Evolutionary conservation across 2,329 filamentous ascomycete genomes (phyloP).

Genomic region (Fusarium proliferatum): DNA sequence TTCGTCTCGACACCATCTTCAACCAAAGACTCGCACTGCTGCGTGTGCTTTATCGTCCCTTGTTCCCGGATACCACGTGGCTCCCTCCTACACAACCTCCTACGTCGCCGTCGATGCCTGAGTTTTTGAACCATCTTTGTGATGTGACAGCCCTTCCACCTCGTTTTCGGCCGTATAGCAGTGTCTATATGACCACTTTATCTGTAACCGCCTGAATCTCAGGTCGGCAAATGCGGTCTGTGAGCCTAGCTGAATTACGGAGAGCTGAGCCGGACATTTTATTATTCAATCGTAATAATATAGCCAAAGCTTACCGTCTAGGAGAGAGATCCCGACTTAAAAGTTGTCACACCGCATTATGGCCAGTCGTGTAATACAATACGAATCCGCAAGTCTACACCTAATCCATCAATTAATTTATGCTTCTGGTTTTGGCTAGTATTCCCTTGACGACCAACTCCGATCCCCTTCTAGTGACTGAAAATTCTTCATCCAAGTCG

Average conservation of each 20-base stretch:
- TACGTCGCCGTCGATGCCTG: constrained; percentile 1
- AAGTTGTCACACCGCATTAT: background rate
- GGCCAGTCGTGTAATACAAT: constrained; percentile 4
- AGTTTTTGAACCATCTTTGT: background rate
- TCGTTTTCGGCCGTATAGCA: constrained; percentile 4
- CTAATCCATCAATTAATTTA: background rate
- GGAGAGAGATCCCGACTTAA: background rate
- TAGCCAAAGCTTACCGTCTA: background rate
- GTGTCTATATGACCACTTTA: constrained; percentile 14
- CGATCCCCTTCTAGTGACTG: background rate
- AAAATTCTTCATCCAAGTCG: background rate
- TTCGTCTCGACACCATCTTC: constrained; percentile 11
- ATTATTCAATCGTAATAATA: constrained; percentile 3
- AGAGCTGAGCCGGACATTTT: constrained; percentile 19
- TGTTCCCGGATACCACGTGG: constrained; percentile 39
- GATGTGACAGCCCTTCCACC: constrained; percentile 2
- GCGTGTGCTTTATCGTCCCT: constrained; percentile 20
- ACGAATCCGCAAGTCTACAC: background rate
- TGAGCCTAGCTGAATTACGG: constrained; percentile 25
- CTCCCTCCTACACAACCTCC: background rate
- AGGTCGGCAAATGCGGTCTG: constrained; percentile 21
- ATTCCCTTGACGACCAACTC: constrained; percentile 1
- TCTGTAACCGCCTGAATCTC: constrained; percentile 25
- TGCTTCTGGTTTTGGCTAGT: constrained; percentile 5
- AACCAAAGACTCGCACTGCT: background rate